Percentiles rank a stretch among this genome's conserved stretches.
These are phyloP conservation scores for Phytophthora cactorum DNA, from an alignment of 352 stramenopile genomes.

Conservation along the genomic window DNA sequence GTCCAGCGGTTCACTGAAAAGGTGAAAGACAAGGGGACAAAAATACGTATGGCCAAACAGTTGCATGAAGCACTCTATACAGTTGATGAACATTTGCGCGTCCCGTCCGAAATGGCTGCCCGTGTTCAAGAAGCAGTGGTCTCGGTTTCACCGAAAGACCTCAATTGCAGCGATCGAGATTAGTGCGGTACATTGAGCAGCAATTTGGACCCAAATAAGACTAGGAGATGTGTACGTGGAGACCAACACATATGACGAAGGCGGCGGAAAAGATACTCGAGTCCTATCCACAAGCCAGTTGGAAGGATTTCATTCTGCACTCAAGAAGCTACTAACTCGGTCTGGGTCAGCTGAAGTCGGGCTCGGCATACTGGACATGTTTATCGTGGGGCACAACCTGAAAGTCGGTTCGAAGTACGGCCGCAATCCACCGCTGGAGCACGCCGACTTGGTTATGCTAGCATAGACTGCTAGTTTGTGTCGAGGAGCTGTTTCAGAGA, in stretches of 20 bases:
- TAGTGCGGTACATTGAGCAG: not conserved
- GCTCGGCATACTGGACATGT: not conserved
- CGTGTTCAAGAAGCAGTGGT: not conserved
- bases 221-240: not conserved
- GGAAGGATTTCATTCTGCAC: not conserved
- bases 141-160: not conserved
- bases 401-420: not conserved
- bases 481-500: not conserved
- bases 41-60: conserved; percentile 2
- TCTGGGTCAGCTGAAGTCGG: not conserved
- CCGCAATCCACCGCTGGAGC: not conserved
- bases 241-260: not conserved
- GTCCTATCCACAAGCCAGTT: not conserved
- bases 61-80: conserved; percentile 1
- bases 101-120: not conserved
- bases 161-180: not conserved
- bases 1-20: conserved; percentile 21
- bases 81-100: conserved; percentile 1
- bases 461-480: not conserved
- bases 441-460: not conserved
- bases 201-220: not conserved
- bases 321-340: not conserved
- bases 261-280: not conserved
- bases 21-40: conserved; percentile 2
- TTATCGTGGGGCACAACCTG: not conserved